phyloP scores from a whole-genome alignment of 345 rosid genomes.

The Melaleuca alternifolia region DNA sequence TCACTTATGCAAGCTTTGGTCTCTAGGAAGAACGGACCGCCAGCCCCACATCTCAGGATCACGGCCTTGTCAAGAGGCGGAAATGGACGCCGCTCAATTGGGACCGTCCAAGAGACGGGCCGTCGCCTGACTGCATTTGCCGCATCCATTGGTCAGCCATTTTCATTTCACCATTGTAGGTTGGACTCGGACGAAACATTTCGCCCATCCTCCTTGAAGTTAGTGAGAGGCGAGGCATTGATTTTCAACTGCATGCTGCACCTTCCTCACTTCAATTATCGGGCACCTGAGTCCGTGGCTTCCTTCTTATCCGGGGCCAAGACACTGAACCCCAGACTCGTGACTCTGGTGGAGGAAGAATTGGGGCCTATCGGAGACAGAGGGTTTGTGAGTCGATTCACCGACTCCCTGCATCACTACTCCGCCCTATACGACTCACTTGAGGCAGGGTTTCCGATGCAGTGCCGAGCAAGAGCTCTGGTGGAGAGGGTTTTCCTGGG shows the following conservation, averaged over 20 bases:
- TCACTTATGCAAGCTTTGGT: conserved; percentile 81
- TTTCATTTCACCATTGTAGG: conserved; percentile 73
- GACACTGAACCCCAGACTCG: conserved; percentile 40
- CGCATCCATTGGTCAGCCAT: conserved; percentile 64
- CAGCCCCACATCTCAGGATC: conserved; percentile 64
- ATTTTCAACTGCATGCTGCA: conserved; percentile 74
- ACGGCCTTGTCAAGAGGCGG: conserved; percentile 62
- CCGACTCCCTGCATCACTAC: conserved; percentile 78
- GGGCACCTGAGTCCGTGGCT: conserved; percentile 40
- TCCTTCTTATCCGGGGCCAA: conserved; percentile 56
- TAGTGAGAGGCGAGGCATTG: conserved; percentile 69
- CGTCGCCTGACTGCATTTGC: conserved; percentile 62
- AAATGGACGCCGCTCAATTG: conserved; percentile 35
- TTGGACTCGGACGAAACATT: conserved; percentile 51
- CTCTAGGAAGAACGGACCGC: conserved; percentile 42
- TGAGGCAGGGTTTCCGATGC: conserved; percentile 70
- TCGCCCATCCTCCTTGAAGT: conserved; percentile 35
- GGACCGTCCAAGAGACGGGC: conserved; percentile 72
- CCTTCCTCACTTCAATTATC: conserved; percentile 54
- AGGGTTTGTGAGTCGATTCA: conserved; percentile 56
- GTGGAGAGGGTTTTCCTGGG: conserved; percentile 67
- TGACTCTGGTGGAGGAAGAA: conserved; percentile 69
- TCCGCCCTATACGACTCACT: conserved; percentile 79
- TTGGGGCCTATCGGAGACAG: conserved; percentile 35
- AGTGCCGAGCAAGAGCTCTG: conserved; percentile 40